phyloP scores from a whole-genome alignment of 306 rosid species.

The Hippophae rhamnoides region DNA sequence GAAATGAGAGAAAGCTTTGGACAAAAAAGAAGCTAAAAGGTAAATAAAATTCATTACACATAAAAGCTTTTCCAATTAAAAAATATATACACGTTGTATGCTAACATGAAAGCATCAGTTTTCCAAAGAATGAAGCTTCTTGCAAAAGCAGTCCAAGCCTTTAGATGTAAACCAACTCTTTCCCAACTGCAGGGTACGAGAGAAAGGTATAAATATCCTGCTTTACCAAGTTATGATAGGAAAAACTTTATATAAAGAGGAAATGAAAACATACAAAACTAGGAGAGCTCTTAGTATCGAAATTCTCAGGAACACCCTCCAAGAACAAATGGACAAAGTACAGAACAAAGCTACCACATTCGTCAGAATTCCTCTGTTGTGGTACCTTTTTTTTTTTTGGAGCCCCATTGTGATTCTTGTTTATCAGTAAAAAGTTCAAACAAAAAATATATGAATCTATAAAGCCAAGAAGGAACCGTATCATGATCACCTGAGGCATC shows the following conservation, averaged over 20 bases:
- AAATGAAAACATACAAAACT: slow-evolving; percentile 51
- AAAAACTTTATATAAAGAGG: background rate
- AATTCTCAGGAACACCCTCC: slow-evolving; percentile 46
- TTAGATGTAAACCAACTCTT: slow-evolving; percentile 49
- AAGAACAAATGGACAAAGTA: slow-evolving; percentile 58
- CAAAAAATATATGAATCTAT: background rate
- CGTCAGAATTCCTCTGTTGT: slow-evolving; percentile 59
- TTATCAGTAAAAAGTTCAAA: background rate
- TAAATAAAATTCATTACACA: too few relatives aligned
- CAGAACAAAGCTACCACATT: slow-evolving; percentile 70
- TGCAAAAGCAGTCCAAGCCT: slow-evolving; percentile 35
- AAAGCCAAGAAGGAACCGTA: background rate
- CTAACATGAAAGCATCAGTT: too few relatives aligned
- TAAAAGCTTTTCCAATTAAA: too few relatives aligned
- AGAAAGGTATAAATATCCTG: slow-evolving; percentile 7
- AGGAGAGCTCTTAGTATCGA: slow-evolving; percentile 46
- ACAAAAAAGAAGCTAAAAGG: too few relatives aligned
- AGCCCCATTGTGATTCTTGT: background rate
- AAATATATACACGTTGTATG: too few relatives aligned
- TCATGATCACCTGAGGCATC: slow-evolving; percentile 41
- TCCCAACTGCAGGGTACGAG: slow-evolving; percentile 53
- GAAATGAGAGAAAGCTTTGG: too few relatives aligned
- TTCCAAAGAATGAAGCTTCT: slow-evolving; percentile 15
- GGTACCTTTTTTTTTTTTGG: slow-evolving; percentile 47
- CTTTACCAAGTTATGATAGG: background rate